Evolutionary conservation across 768 basidiomycete genomes (phyloP), one percentile per base, ranked within the genome.

Genomic region (Naganishia antarctica): DNA sequence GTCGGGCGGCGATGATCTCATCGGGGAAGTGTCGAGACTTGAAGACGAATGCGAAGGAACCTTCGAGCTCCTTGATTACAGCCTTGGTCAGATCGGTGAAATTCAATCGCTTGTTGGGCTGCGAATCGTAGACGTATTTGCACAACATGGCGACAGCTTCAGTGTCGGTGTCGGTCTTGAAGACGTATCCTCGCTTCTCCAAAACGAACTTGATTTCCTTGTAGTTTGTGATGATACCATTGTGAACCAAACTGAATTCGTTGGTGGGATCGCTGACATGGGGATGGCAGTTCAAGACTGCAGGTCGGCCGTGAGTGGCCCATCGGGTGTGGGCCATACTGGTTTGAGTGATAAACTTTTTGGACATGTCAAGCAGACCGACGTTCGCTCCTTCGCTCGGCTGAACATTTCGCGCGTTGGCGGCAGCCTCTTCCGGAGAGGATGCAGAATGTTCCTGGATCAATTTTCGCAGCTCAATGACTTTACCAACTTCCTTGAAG

Each of bases 1-100:
- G 89, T 71, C 93, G 91, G 64, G 93, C 91, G 57, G 90, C 89
- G 67, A 98, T 93, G 68, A 93, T 85, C 78, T 98, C 90, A 70
- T 94, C 89, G 45, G 96, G 96, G 83, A 85, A 99, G 81, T 98
- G 92, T 34, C 78, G 79, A 5, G 92, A 96, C 81, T 96, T 98
- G 88, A 99, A 97, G 70, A 97, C 92, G 79, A 99, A 94, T 18
- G 96, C 96, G 71, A 98, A 99, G 2, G 96, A 97, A 44, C 96
- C 96, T 81, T 99, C 91, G 46, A 99, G 85, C 79, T 99, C 94
- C 80, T 92, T 94, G 75, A 98, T 80, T 46, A 98, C 93, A 46
- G 89, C 84, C 84, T 97, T 98, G 83, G 97, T 81, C 67, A 99
- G 83, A 60, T 88, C 85, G 60, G 90, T 92, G 81, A 99, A 98